Percentiles rank a stretch among this genome's conserved stretches.
Conservation (phyloP, 352 stramenopile genomes). For the Thalassiosira oceanica region DNA sequence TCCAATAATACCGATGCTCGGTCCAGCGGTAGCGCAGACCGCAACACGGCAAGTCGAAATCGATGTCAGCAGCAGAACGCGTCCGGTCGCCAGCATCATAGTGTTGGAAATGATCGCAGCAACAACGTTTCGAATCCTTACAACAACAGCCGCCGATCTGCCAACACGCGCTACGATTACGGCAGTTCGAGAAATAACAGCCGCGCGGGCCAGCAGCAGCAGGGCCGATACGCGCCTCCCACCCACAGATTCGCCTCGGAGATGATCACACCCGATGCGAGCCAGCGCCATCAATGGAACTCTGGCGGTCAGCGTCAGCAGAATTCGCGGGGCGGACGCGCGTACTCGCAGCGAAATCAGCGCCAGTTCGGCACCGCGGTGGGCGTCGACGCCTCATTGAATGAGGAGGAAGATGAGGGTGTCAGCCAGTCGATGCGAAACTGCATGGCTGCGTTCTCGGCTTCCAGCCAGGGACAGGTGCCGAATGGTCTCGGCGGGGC, state of each 20-base stretch:
- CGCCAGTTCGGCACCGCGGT: slow-evolving; percentile 46
- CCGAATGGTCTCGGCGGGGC: too few species aligned
- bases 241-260: slow-evolving; percentile 19
- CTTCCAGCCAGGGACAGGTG: too few species aligned
- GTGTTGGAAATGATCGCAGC: too few species aligned
- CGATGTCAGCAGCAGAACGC: too few species aligned
- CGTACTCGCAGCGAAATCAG: slow-evolving; percentile 36
- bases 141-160: slow-evolving; percentile 6
- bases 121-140: slow-evolving; percentile 29
- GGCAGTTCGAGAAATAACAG: slow-evolving; percentile 1
- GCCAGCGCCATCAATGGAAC: too few species aligned
- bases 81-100: too few species aligned
- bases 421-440: slow-evolving; percentile 9
- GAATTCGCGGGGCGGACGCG: background rate
- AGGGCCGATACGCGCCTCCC: background rate
- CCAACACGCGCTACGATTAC: background rate
- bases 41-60: background rate
- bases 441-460: slow-evolving; percentile 14
- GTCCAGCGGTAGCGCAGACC: background rate
- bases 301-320: slow-evolving; percentile 1
- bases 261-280: slow-evolving; percentile 7
- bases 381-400: slow-evolving; percentile 16
- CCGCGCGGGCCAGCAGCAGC: slow-evolving; percentile 1
- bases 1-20: background rate
- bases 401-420: background rate